These are phyloP conservation scores for Aphanomyces euteiches DNA, from an alignment of 352 stramenopile species.

Conservation along the genomic window DNA sequence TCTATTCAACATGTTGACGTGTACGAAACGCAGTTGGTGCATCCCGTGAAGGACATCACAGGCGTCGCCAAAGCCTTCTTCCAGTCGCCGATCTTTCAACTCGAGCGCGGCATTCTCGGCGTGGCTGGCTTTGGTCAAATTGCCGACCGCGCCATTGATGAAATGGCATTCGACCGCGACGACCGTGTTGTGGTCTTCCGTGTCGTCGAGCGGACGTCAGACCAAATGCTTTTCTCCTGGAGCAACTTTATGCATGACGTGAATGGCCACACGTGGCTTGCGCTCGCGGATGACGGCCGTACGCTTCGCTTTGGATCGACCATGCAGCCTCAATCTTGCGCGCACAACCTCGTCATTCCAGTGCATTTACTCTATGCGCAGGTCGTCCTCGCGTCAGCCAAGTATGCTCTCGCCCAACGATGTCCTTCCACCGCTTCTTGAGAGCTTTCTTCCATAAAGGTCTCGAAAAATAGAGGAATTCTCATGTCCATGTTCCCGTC, in stretches of 20 bases:
- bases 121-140: conserved; percentile 19
- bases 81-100: conserved; percentile 26
- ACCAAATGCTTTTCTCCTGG: conserved; percentile 21
- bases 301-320: conserved; percentile 19
- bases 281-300: conserved; percentile 4
- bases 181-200: conserved; percentile 25
- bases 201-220: conserved; percentile 22
- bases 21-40: conserved; percentile 1
- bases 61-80: conserved; percentile 10
- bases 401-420: neutral
- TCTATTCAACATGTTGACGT: conserved; percentile 4
- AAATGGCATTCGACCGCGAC: neutral
- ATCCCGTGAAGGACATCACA: neutral
- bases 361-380: conserved; percentile 6
- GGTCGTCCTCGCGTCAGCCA: neutral
- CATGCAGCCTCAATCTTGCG: neutral
- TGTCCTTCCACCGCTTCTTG: too few relatives aligned
- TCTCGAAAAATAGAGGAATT: too few relatives aligned
- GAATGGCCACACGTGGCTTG: conserved; percentile 20
- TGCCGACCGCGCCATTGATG: conserved; percentile 1
- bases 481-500: too few relatives aligned
- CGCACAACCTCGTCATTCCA: neutral
- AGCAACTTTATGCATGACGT: neutral
- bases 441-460: too few relatives aligned
- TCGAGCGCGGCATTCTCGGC: conserved; percentile 8